Conservation (phyloP, 2,329 filamentous ascomycete species). For the Paracorniculantispora psalliotae region DNA sequence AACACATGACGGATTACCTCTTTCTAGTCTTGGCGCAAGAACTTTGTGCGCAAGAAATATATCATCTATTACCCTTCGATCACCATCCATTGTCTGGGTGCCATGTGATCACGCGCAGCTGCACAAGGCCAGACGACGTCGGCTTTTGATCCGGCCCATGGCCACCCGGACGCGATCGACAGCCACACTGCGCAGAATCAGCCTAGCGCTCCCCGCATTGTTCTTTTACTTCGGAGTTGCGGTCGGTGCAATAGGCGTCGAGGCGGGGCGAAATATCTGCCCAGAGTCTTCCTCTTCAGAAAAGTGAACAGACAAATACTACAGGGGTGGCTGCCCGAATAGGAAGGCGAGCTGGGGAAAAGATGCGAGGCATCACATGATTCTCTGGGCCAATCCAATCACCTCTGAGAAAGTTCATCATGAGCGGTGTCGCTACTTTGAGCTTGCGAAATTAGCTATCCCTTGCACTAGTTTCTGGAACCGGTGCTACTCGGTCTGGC, state of each 20-base stretch:
- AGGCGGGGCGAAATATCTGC: not conserved
- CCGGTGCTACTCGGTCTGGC: not conserved
- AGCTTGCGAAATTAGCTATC: not conserved
- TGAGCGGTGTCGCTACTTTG: not conserved
- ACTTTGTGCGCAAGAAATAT: not conserved
- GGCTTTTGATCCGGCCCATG: not conserved
- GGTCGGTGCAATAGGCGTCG: not conserved
- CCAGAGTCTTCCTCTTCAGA: not conserved
- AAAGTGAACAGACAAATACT: not conserved
- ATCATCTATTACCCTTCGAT: not conserved
- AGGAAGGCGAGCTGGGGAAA: not conserved
- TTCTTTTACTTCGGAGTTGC: not conserved
- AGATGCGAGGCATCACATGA: not conserved
- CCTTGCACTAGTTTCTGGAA: not conserved
- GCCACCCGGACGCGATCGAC: not conserved
- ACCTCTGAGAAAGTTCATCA: not conserved
- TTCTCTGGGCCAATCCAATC: not conserved
- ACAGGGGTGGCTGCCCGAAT: not conserved
- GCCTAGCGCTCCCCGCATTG: slow-evolving; percentile 6
- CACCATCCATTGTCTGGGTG: not conserved
- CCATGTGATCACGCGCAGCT: not conserved
- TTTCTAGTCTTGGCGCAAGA: not conserved
- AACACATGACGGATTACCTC: not conserved
- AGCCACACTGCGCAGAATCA: not conserved
- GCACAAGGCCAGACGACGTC: not conserved